Evolutionary conservation across 805 yeast species (phyloP).

Genomic region (Peterozyma toletana): DNA sequence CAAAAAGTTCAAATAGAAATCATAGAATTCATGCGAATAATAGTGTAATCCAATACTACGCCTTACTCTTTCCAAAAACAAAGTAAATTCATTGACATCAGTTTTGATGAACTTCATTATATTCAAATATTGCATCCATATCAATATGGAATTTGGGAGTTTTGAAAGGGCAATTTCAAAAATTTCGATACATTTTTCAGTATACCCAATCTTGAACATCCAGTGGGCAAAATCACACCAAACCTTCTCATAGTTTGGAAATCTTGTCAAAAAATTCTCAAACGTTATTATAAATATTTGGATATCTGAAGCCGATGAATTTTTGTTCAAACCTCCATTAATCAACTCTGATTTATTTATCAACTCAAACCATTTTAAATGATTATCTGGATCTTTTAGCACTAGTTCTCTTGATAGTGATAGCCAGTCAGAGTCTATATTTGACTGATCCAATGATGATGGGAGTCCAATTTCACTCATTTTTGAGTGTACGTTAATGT

Average conservation of each 20-base stretch:
- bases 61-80: constrained; percentile 40
- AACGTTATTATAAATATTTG: constrained; percentile 30
- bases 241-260: constrained; percentile 44
- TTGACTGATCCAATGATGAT: constrained; percentile 10
- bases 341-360: constrained; percentile 23
- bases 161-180: constrained; percentile 30
- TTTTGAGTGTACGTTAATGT: too few species aligned
- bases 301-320: constrained; percentile 22
- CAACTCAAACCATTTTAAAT: constrained; percentile 29
- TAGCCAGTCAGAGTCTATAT: constrained; percentile 14
- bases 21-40: constrained; percentile 43
- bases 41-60: constrained; percentile 43
- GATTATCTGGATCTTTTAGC: constrained; percentile 22
- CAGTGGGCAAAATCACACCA: constrained; percentile 51
- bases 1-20: constrained; percentile 37
- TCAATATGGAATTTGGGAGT: constrained; percentile 34
- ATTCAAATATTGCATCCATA: constrained; percentile 44
- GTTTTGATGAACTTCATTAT: constrained; percentile 23
- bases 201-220: constrained; percentile 37
- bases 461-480: too few species aligned
- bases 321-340: constrained; percentile 25
- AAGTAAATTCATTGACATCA: constrained; percentile 23
- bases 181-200: constrained; percentile 26
- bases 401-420: constrained; percentile 13
- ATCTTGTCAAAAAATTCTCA: constrained; percentile 34